These are phyloP conservation scores for Blastobotrys ciferrii DNA, from an alignment of 1,139 yeast species.

Conservation along the genomic window DNA sequence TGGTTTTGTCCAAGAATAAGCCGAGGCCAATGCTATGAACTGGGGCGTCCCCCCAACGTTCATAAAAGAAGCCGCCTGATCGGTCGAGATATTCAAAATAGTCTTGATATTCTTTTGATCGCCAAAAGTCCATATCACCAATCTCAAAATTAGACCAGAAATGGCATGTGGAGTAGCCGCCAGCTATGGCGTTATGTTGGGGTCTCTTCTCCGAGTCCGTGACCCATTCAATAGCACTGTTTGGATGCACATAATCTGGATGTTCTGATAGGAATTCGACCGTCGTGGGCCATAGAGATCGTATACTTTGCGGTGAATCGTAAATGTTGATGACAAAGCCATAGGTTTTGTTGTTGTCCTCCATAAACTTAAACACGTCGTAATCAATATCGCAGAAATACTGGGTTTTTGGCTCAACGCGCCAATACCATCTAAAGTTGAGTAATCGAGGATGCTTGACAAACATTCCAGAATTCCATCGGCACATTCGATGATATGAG, in stretches of 20 bases:
- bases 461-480: slow-evolving; percentile 65
- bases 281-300: slow-evolving; percentile 68
- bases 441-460: slow-evolving; percentile 59
- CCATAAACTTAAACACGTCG: slow-evolving; percentile 75
- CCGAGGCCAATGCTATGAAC: slow-evolving; percentile 75
- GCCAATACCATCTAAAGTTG: slow-evolving; percentile 66
- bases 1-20: slow-evolving; percentile 63
- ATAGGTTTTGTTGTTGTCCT: slow-evolving; percentile 58
- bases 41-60: slow-evolving; percentile 92
- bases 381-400: slow-evolving; percentile 67
- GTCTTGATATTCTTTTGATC: slow-evolving; percentile 59
- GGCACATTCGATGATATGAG: slow-evolving; percentile 77
- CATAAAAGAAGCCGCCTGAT: slow-evolving; percentile 79
- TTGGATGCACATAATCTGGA: slow-evolving; percentile 60
- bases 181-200: slow-evolving; percentile 46
- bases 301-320: slow-evolving; percentile 62
- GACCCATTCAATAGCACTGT: slow-evolving; percentile 70
- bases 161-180: slow-evolving; percentile 80
- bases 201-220: slow-evolving; percentile 45
- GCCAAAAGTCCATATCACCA: slow-evolving; percentile 76
- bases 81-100: slow-evolving; percentile 66
- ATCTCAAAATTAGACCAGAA: slow-evolving; percentile 85
- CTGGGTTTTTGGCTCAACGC: slow-evolving; percentile 73
- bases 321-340: slow-evolving; percentile 68
- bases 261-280: slow-evolving; percentile 53